These are phyloP conservation scores for Cnidoscolus chayamansa DNA, from an alignment of 441 rosid species.

Conservation along the genomic window DNA sequence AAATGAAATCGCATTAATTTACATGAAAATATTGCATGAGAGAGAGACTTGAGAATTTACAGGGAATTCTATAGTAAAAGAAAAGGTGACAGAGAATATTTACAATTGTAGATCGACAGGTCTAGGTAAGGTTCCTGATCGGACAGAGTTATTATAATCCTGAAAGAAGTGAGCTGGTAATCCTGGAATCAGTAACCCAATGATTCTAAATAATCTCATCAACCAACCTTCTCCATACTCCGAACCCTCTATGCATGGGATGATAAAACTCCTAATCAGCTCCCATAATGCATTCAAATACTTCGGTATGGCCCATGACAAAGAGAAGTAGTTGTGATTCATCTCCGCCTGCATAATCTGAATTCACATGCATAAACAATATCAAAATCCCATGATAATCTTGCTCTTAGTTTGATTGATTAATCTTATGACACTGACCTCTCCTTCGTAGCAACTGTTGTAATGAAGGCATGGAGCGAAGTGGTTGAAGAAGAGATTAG, in stretches of 20 bases:
- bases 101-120: neutral
- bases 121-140: conserved; percentile 36
- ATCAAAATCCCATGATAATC: no score
- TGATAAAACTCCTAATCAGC: conserved; percentile 49
- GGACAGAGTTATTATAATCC: conserved; percentile 55
- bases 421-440: conserved; percentile 36
- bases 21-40: no score
- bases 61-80: no score
- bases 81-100: no score
- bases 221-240: conserved; percentile 53
- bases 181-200: conserved; percentile 57
- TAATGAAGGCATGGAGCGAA: conserved; percentile 57
- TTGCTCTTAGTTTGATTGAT: no score
- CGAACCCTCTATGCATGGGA: conserved; percentile 39
- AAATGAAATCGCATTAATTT: no score
- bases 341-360: conserved; percentile 60
- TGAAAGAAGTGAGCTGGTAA: conserved; percentile 49
- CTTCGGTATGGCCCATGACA: conserved; percentile 44
- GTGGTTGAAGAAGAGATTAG: conserved; percentile 55
- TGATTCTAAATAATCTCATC: conserved; percentile 34
- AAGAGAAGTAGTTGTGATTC: conserved; percentile 56
- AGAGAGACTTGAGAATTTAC: no score
- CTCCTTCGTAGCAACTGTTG: conserved; percentile 49
- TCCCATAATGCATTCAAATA: conserved; percentile 53
- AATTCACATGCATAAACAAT: no score